Evolutionary conservation across 2,329 filamentous ascomycete genomes (phyloP), one percentile per base, ranked within the genome.

Genomic region (Dactylella cylindrospora): DNA sequence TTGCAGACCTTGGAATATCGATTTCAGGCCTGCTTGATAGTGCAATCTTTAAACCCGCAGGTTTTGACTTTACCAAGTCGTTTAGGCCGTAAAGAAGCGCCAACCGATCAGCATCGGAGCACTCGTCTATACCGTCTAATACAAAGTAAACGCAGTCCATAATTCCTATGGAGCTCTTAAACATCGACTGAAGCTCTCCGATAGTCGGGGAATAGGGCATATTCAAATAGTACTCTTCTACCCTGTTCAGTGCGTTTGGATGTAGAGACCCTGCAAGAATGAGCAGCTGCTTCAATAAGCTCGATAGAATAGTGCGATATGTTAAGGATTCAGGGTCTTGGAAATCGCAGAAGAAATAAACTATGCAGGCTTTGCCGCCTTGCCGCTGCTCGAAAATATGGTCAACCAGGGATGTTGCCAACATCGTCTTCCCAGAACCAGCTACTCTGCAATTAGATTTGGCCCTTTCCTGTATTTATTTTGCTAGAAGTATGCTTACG

Each of bases 1-100:
- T 8, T 22, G 66, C 19, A 13, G 7, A 31, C 7, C 54, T 57
- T 23, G 55, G 49, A 15, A 66, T 45, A 31, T 61, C 52, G 15
- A 70, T 38, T 17, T 67, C 68, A n/a, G 70, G 67, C 0, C 71
- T 68, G 45, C 69, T 69, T 1, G 67, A 60, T 12, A 73, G 4
- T 20, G 43, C 73, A 68, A 46, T 72, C 28, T 49, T 68, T 70
- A 2, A 66, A 17, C 19, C 13, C 25, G 35, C 26, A n/a, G 26
- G 28, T 23, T 17, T 41, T 20, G 31, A 10, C 10, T 2, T 12
- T 10, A 59, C 17, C 7, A 66, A 31, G 3, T 10, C 7, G 0
- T 39, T 32, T 4, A 66, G 15, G 38, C 10, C 52, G 3, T 20
- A 36, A 7, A 64, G 20, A 10, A 68, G 10, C 22, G 53, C 36